phyloP scores from a whole-genome alignment of 441 rosid species.

The Codiaeum variegatum region DNA sequence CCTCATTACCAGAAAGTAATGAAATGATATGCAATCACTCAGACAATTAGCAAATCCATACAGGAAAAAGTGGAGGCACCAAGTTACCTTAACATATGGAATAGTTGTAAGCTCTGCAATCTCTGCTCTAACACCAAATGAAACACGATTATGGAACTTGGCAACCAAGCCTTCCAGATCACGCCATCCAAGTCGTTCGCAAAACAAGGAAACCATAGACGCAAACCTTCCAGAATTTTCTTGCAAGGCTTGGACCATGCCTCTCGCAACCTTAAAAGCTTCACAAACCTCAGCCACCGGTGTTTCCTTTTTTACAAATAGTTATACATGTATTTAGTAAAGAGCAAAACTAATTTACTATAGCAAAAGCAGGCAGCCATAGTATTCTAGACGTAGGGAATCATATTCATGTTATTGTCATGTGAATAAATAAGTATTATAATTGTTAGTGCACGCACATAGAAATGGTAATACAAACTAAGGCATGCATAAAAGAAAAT shows the following conservation, averaged over 20 bases:
- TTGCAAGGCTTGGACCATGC: constrained; percentile 96
- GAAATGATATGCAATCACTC: constrained; percentile 7
- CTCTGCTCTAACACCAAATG: constrained; percentile 98
- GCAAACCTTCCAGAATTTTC: constrained; percentile 99
- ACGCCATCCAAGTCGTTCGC: constrained; percentile 98
- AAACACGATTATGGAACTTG: constrained; percentile 95
- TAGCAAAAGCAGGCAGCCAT: neutral
- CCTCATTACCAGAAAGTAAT: constrained; percentile 1
- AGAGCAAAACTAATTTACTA: constrained; percentile 2
- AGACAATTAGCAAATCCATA: constrained; percentile 10
- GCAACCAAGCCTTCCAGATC: constrained; percentile 91
- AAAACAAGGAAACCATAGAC: constrained; percentile 93
- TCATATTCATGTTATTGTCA: neutral
- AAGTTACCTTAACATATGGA: constrained; percentile 84
- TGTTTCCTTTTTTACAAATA: constrained; percentile 70
- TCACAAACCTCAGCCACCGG: constrained; percentile 95
- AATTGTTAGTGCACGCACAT: neutral
- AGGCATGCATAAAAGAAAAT: neutral
- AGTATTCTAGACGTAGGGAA: neutral
- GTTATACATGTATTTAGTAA: constrained; percentile 26
- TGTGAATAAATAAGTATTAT: neutral
- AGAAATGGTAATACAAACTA: neutral
- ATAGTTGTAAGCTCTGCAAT: constrained; percentile 93
- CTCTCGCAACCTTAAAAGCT: constrained; percentile 93
- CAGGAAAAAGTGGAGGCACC: constrained; percentile 16